These are phyloP conservation scores for Candida sanyaensis DNA, from an alignment of 1,139 yeast species.

Conservation along the genomic window DNA sequence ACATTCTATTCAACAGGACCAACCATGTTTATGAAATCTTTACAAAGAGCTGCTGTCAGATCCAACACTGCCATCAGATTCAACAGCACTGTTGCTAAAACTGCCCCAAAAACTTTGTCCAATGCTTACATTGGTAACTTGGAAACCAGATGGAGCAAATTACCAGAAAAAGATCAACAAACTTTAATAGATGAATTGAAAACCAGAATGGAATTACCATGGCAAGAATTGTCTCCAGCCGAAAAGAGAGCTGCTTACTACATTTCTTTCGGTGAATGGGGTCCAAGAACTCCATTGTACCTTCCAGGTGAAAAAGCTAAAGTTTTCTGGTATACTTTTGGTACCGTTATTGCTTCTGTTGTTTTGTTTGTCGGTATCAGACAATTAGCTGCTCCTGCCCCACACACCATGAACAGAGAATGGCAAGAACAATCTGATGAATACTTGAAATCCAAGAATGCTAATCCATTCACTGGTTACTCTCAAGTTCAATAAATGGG, in stretches of 20 bases:
- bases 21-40: constrained; percentile 42
- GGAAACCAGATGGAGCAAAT: constrained; percentile 87
- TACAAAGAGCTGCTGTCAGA: constrained; percentile 46
- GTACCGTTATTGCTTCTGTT: constrained; percentile 67
- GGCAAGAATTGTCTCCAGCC: constrained; percentile 82
- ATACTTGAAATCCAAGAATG: constrained; percentile 91
- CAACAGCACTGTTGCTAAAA: constrained; percentile 43
- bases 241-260: constrained; percentile 98
- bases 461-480: constrained; percentile 95
- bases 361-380: constrained; percentile 66
- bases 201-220: constrained; percentile 91
- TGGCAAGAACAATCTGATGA: constrained; percentile 98
- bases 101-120: constrained; percentile 63
- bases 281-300: constrained; percentile 97
- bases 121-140: constrained; percentile 87
- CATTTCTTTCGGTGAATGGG: constrained; percentile 98
- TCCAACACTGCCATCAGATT: constrained; percentile 45
- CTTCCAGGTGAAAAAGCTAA: constrained; percentile 79
- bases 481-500: constrained; percentile 81
- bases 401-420: constrained; percentile 86
- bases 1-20: constrained; percentile 5
- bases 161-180: constrained; percentile 87
- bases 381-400: constrained; percentile 61
- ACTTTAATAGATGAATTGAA: constrained; percentile 81
- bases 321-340: constrained; percentile 75